phyloP scores from a whole-genome alignment of 495 filamentous ascomycete species.

The Oidiodendron maius region DNA sequence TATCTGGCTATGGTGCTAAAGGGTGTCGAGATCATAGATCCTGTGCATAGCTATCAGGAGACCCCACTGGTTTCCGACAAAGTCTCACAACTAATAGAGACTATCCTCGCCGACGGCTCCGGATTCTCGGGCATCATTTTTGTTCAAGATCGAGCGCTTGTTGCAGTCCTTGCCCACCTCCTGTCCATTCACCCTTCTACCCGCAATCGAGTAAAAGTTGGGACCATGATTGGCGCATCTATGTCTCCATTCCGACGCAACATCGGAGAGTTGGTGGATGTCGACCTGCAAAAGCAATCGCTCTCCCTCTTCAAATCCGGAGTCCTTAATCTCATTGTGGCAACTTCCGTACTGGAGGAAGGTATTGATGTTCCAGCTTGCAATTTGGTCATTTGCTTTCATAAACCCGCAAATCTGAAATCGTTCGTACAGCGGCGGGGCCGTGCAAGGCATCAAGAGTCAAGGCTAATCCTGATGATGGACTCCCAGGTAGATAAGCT shows the following conservation, averaged over 20 bases:
- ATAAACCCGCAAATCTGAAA: slow-evolving; percentile 68
- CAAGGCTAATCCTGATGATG: slow-evolving; percentile 63
- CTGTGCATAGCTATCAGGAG: slow-evolving; percentile 19
- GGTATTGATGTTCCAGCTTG: slow-evolving; percentile 86
- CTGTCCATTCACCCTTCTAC: slow-evolving; percentile 56
- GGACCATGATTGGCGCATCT: slow-evolving; percentile 71
- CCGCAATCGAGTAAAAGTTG: slow-evolving; percentile 49
- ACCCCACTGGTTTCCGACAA: slow-evolving; percentile 23
- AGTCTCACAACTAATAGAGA: slow-evolving; percentile 27
- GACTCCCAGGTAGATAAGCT: slow-evolving; percentile 31
- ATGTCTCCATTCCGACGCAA: slow-evolving; percentile 34
- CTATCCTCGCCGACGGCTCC: slow-evolving; percentile 24
- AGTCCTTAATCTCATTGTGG: slow-evolving; percentile 68
- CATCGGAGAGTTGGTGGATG: slow-evolving; percentile 55
- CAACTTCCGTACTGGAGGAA: slow-evolving; percentile 85
- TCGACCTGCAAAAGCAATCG: slow-evolving; percentile 48
- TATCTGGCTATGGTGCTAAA: slow-evolving; percentile 53
- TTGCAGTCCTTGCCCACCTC: slow-evolving; percentile 59
- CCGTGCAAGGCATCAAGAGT: slow-evolving; percentile 66
- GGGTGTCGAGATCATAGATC: slow-evolving; percentile 30
- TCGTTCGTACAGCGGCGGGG: slow-evolving; percentile 88
- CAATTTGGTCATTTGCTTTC: slow-evolving; percentile 81
- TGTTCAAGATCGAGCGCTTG: slow-evolving; percentile 64
- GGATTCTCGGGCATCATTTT: slow-evolving; percentile 63
- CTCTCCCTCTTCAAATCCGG: slow-evolving; percentile 66